Evolutionary conservation across 805 yeast species (phyloP), one percentile per base, ranked within the genome.

Genomic region (Brettanomyces anomalus): DNA sequence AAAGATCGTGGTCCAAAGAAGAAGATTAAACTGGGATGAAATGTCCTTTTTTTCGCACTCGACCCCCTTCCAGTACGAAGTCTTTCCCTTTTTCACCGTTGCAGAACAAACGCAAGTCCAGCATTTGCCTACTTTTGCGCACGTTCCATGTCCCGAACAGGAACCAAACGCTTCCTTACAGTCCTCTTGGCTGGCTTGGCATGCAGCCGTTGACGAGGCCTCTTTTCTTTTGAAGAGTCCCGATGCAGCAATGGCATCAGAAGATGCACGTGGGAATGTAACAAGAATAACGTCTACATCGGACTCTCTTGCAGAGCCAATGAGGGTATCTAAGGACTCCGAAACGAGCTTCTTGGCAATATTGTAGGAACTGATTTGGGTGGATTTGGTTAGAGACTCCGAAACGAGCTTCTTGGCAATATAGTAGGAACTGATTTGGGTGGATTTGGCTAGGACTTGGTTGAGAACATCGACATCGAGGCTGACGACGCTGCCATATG

Each of bases 41-140:
- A 82, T 70, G 53, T 85, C 89, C 52, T 68, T 70, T 70, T 82
- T 83, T 53, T 73, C 68, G 60, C 93, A 84, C 47, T 77, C 75
- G 45, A 50, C 51, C 19, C 82, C 83, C 1, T 74, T 59, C 81
- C 81, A 77, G 42, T 61, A 61, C 36, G 74, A 71, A 21, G 81
- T 74, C 45, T 65, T 64, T 32, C 66, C 65, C 13, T 65, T 58
- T 13, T 63, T 62, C 38, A 54, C 60, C 5, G 73, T 65, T 14
- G 79, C 55, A 2, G 70, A 50, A 54, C 83, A 77, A 19, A 61
- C 51, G 57, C 83, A 77, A 38, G 66, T 61, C 74, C 75, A 77
- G 56, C 76, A 70, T 21, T 55, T 55, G 13, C 62, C 64, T 35
- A 59, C 44, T 47, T 71, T 57, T 10, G 70, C 45, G 52, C 83